Evolutionary conservation across 2,329 filamentous ascomycete species (phyloP), one percentile per base, ranked within the genome.

Genomic region (Trichoderma aggressivum): DNA sequence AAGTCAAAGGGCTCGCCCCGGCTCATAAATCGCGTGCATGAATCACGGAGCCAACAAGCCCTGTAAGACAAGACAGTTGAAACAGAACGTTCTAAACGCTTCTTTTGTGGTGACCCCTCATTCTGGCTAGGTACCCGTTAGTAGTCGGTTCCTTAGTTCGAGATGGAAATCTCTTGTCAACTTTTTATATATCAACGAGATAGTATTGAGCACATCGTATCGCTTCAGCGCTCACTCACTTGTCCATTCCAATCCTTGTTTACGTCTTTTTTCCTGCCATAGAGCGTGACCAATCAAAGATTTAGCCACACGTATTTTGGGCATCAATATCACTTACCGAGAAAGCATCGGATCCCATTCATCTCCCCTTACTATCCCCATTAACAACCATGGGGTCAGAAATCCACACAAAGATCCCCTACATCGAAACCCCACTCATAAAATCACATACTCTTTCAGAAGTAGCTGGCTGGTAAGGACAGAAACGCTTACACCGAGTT

Each of bases 351-450:
- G 14, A 26, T 28, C 55, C 2, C 26, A 32, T 34, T 11, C 28
- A 21, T 47, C 60, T 21, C 43, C 26, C 43, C 7, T 5, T 11
- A 3, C n/a, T 5, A 34, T 7, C 28, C 3, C 28, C 26, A n/a
- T 32, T 12, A 39, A 21, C 16, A 65, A 47, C 21, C n/a, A 70
- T 70, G 68, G 68, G 68, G 7, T 64, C 68, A 1, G 36, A 36
- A 50, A 26, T 55, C 18, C 36, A 14, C 36, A 36, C 18, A 30
- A 73, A 72, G 32, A 70, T 73, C 28, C 89, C 91, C 47, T 93
- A 91, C 90, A 86, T 89, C 68, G 83, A 90, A 77, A 93, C 91
- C 7, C 91, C 91, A 1, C 82, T 92, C 59, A 83, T 91, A 73
- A 88, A 90, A 79, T 92, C 90, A 1, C 83, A 86, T 61, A 83